Evolutionary conservation across 2,329 filamentous ascomycete species (phyloP).

Genomic region (Teratosphaeria zuluensis): DNA sequence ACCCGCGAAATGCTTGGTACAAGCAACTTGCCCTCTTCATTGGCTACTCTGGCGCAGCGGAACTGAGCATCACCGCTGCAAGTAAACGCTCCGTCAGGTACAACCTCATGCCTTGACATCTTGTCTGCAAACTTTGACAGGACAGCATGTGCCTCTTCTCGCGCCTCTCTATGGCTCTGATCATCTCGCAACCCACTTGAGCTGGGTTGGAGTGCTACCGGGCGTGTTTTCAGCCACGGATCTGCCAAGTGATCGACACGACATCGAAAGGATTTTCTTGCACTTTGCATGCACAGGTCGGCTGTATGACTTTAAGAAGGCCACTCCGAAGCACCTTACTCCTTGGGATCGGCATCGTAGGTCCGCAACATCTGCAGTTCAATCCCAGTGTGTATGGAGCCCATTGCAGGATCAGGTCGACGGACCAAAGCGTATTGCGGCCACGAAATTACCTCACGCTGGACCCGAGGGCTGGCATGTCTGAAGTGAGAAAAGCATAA

Average conservation of each 20-base stretch:
- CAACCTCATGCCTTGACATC: neutral
- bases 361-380: neutral
- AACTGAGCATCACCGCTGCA: neutral
- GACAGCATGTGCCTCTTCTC: neutral
- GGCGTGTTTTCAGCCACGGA: neutral
- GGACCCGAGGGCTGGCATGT: neutral
- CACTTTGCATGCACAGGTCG: neutral
- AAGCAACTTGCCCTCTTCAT: neutral
- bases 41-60: neutral
- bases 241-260: neutral
- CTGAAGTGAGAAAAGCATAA: neutral
- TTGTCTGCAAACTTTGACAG: neutral
- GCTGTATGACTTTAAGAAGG: neutral
- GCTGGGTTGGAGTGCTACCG: neutral
- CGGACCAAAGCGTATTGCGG: neutral
- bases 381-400: neutral
- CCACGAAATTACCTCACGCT: neutral
- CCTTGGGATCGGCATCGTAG: neutral
- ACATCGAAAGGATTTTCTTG: neutral
- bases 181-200: neutral
- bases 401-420: neutral
- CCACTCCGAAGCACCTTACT: neutral
- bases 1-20: neutral
- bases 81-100: neutral
- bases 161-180: neutral